phyloP scores from a whole-genome alignment of 2,329 filamentous ascomycete species.

The Alternaria sp. region DNA sequence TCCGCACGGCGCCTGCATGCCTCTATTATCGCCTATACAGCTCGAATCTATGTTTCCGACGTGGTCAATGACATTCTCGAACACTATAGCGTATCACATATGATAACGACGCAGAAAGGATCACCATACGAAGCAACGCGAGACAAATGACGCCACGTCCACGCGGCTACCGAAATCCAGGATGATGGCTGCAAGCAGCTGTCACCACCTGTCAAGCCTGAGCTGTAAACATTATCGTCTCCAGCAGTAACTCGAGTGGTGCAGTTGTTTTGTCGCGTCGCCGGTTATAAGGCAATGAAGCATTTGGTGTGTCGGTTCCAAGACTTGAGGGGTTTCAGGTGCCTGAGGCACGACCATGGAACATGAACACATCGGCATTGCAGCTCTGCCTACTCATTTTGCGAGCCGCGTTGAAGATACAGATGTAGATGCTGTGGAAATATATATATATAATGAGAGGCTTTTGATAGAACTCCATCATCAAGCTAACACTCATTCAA shows the following conservation, averaged over 20 bases:
- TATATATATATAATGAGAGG: background rate
- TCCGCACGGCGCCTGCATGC: background rate
- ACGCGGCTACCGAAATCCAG: slow-evolving; percentile 12
- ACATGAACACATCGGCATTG: slow-evolving; percentile 16
- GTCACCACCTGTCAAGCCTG: slow-evolving; percentile 7
- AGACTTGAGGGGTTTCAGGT: slow-evolving; percentile 33
- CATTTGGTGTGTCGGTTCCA: slow-evolving; percentile 20
- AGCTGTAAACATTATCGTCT: slow-evolving; percentile 10
- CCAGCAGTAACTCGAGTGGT: background rate
- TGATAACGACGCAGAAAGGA: background rate
- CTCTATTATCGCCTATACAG: background rate
- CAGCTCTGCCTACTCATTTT: slow-evolving; percentile 21
- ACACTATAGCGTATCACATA: background rate
- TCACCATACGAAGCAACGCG: background rate
- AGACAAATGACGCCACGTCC: background rate
- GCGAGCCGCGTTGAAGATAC: background rate
- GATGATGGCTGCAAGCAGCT: slow-evolving; percentile 8
- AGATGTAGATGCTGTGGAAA: background rate
- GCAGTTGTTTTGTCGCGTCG: slow-evolving; percentile 16
- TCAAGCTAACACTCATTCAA: slow-evolving; percentile 2
- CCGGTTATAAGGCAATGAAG: slow-evolving; percentile 23
- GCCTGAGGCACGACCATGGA: slow-evolving; percentile 21
- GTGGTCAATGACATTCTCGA: background rate
- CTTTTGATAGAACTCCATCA: slow-evolving; percentile 5
- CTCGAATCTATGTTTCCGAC: background rate